Percentiles rank a stretch among this genome's conserved stretches.
phyloP scores from a whole-genome alignment of 1,139 yeast species.

The Suhomyces atakaporum region DNA sequence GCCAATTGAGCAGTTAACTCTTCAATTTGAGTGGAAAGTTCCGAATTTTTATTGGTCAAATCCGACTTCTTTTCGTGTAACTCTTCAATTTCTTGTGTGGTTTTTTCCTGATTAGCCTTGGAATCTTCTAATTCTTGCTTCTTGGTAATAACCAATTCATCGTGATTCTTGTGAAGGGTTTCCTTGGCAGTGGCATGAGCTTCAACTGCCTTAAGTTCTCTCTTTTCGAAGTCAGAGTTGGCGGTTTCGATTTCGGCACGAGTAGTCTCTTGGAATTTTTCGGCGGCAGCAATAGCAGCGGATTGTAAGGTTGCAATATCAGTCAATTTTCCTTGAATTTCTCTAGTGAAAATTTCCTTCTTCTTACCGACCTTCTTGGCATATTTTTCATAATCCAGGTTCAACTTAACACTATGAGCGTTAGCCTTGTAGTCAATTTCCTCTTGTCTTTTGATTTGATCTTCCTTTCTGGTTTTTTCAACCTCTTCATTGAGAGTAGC shows the following conservation, averaged over 20 bases:
- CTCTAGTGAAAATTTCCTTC: slow-evolving; percentile 41
- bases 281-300: slow-evolving; percentile 36
- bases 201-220: slow-evolving; percentile 51
- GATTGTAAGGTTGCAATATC: slow-evolving; percentile 33
- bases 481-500: slow-evolving; percentile 54
- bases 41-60: slow-evolving; percentile 47
- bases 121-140: slow-evolving; percentile 52
- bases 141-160: slow-evolving; percentile 49
- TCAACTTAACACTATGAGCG: slow-evolving; percentile 47
- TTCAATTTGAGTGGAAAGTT: slow-evolving; percentile 41
- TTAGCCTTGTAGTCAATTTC: slow-evolving; percentile 39
- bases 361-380: slow-evolving; percentile 41
- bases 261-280: slow-evolving; percentile 41
- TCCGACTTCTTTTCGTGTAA: slow-evolving; percentile 46
- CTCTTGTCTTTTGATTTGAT: slow-evolving; percentile 46
- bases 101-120: slow-evolving; percentile 47
- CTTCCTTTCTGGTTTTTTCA: slow-evolving; percentile 47
- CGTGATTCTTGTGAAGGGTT: slow-evolving; percentile 46
- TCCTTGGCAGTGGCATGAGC: slow-evolving; percentile 50
- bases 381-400: slow-evolving; percentile 44
- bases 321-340: slow-evolving; percentile 39
- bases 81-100: slow-evolving; percentile 48
- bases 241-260: slow-evolving; percentile 49
- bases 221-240: slow-evolving; percentile 43
- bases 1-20: slow-evolving; percentile 44